Evolutionary conservation across 345 rosid genomes (phyloP).

Genomic region (Eucalyptus sp.): DNA sequence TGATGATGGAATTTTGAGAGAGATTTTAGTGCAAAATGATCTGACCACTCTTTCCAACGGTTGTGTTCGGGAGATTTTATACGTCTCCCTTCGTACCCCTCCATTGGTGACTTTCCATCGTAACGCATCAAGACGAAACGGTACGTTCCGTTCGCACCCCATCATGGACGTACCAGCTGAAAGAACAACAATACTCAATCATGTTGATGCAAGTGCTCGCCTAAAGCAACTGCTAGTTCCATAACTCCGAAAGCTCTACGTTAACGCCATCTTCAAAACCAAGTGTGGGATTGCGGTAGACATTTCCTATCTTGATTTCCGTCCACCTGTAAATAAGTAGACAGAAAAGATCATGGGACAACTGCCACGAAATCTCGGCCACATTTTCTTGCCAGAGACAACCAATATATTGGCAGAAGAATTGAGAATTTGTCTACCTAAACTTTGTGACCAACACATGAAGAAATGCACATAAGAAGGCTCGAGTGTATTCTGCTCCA

Average conservation of each 20-base stretch:
- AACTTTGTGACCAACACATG: constrained; percentile 10
- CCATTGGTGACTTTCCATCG: too few relatives aligned
- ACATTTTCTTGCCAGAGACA: not conserved
- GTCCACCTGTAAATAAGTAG: constrained; percentile 1
- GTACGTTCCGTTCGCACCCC: too few relatives aligned
- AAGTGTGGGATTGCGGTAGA: not conserved
- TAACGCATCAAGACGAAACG: too few relatives aligned
- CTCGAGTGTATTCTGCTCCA: constrained; percentile 5
- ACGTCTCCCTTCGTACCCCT: too few relatives aligned
- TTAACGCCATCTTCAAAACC: not conserved
- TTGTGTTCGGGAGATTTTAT: too few relatives aligned
- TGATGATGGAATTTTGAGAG: too few relatives aligned
- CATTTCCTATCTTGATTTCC: not conserved
- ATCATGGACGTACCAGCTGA: too few relatives aligned
- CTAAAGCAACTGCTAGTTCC: not conserved
- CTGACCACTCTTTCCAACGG: too few relatives aligned
- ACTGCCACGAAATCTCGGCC: not conserved
- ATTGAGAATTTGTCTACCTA: not conserved
- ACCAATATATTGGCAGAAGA: not conserved
- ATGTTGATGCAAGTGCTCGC: not conserved
- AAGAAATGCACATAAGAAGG: not conserved
- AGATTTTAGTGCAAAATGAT: too few relatives aligned
- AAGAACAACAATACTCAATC: not conserved
- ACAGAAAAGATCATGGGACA: not conserved
- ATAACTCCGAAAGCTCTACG: not conserved